Evolutionary conservation across 1,139 yeast species (phyloP).

Genomic region (Ogataea hybrid): DNA sequence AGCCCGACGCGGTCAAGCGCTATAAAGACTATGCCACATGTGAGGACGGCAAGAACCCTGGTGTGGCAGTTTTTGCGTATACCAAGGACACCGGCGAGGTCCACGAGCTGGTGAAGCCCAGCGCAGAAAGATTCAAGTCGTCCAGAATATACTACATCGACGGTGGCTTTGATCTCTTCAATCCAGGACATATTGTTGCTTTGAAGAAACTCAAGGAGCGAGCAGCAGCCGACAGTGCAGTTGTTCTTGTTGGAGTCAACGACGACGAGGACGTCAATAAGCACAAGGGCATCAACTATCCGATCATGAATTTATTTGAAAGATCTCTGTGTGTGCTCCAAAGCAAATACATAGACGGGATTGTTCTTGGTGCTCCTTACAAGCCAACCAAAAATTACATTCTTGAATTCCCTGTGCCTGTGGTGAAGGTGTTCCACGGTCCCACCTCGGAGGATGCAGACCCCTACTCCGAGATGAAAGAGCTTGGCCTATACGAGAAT

Average conservation of each 20-base stretch:
- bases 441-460: conserved; percentile 46
- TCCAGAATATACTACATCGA: conserved; percentile 54
- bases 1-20: conserved; percentile 33
- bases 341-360: conserved; percentile 79
- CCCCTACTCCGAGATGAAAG: conserved; percentile 43
- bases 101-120: conserved; percentile 40
- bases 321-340: conserved; percentile 85
- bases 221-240: conserved; percentile 34
- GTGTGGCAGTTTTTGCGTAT: conserved; percentile 59
- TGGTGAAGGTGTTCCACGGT: conserved; percentile 59
- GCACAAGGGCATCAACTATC: conserved; percentile 66
- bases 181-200: conserved; percentile 87
- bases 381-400: conserved; percentile 44
- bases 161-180: conserved; percentile 90
- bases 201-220: conserved; percentile 44
- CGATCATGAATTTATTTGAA: conserved; percentile 86
- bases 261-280: conserved; percentile 59
- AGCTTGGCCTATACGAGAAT: conserved; percentile 39
- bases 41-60: conserved; percentile 56
- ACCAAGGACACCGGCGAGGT: conserved; percentile 29
- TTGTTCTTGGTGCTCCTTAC: conserved; percentile 69
- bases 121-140: conserved; percentile 17
- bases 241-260: conserved; percentile 67
- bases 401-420: conserved; percentile 33
- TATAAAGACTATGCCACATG: conserved; percentile 65